A percentile compares a stretch with the other conserved stretches of the same genome.
phyloP scores from a whole-genome alignment of 2,329 filamentous ascomycete species.

The Keithomyces neogunnii region DNA sequence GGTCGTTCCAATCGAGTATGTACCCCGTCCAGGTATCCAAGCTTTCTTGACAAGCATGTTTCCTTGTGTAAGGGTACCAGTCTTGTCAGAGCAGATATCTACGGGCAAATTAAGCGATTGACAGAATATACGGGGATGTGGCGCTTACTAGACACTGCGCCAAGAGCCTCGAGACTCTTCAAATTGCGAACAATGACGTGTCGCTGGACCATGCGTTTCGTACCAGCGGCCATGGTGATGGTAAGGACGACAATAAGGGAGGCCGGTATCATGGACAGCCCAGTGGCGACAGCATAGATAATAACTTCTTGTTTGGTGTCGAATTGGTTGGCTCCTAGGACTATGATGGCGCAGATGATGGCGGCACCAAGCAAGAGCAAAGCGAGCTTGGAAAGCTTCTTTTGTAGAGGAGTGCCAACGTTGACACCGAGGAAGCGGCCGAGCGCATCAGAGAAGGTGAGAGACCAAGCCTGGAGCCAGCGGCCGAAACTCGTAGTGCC shows the following conservation, averaged over 20 bases:
- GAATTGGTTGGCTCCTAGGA: slow-evolving; percentile 34
- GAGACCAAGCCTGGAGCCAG: slow-evolving; percentile 26
- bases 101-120: slow-evolving; percentile 14
- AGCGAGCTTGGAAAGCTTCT: slow-evolving; percentile 61
- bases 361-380: slow-evolving; percentile 57
- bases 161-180: slow-evolving; percentile 43
- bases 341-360: slow-evolving; percentile 35
- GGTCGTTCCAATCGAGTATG: slow-evolving; percentile 37
- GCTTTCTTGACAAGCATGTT: slow-evolving; percentile 47
- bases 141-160: slow-evolving; percentile 38
- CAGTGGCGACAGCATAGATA: slow-evolving; percentile 36
- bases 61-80: slow-evolving; percentile 44
- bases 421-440: slow-evolving; percentile 40
- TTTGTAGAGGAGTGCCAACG: slow-evolving; percentile 60
- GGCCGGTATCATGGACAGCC: slow-evolving; percentile 42
- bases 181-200: slow-evolving; percentile 45
- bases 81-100: slow-evolving; percentile 50
- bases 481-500: slow-evolving; percentile 22
- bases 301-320: slow-evolving; percentile 29
- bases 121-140: slow-evolving; percentile 1
- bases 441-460: slow-evolving; percentile 26
- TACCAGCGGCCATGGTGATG: slow-evolving; percentile 50
- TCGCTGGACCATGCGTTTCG: slow-evolving; percentile 43
- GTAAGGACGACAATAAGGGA: slow-evolving; percentile 45
- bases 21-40: slow-evolving; percentile 40